Base-by-base conservation (phyloP, 1,139 yeast species). In the Magnusiomyces starmeri region DNA sequence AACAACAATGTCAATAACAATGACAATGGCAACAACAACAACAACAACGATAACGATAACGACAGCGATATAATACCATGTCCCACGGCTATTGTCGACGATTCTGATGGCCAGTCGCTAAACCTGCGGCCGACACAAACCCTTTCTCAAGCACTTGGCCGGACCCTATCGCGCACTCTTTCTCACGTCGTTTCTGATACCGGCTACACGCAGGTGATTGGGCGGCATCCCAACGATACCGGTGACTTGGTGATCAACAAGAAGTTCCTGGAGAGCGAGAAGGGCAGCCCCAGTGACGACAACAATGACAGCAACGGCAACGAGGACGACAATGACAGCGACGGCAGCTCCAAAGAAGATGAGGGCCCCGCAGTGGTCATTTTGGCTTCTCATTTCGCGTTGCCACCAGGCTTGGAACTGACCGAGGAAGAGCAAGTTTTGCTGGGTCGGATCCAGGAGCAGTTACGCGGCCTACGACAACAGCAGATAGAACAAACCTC, bases 351-450 rank as follows among this genome's bases (percentile, higher is more conserved):
- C n/a, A n/a, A n/a, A n/a, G 37, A 32, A 18, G 27, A 14, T n/a
- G 10, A 22, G 27, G 18, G 26, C 18, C 48, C 48, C 2, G 48
- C 48, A 22, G 56, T 54, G 4, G 32, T 54, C n/a, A 51, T 54
- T 21, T 49, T 54, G 24, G 51, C 56, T 12, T 42, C 52, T 18
- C 54, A 54, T 37, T 54, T 44, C 34, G 25, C 51, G 10, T 37
- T 51, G 20, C 54, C 56, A 6, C 24, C 47, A 22, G 54, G 53
- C 12, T 42, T 54, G 34, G 54, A 50, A 21, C 40, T 54, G 16
- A 51, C 54, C 6, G 54, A 50, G 29, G 56, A 54, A 32, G 56
- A 54, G 37, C 54, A 54, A 25, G 51, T 52, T 6, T 29, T 54
- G 49, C 39, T 54, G 18, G 56, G 51, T 3, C 43, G 49, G 10